A percentile compares a stretch with the other conserved stretches of the same genome.
phyloP scores from a whole-genome alignment of 2,329 filamentous ascomycete genomes.

The Thielaviopsis musarum region DNA sequence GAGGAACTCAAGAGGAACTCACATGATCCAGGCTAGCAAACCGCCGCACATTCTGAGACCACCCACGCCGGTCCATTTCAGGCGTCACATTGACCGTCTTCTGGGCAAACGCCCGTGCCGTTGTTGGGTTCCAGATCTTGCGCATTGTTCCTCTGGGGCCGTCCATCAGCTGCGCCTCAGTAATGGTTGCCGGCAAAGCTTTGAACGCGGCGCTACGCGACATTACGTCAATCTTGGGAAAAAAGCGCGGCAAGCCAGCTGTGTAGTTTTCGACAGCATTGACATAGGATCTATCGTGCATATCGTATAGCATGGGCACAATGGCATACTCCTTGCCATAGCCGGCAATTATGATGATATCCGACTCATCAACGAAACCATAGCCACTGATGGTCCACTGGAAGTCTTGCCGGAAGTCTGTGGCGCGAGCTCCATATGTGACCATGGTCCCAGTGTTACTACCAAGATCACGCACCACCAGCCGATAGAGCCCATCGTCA shows the following conservation, averaged over 20 bases:
- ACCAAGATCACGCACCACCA: neutral
- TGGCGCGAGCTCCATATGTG: neutral
- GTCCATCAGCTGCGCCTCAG: constrained; percentile 1
- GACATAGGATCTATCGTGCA: neutral
- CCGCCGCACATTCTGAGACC: neutral
- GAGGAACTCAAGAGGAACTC: neutral
- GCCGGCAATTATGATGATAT: neutral
- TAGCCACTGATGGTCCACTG: constrained; percentile 2
- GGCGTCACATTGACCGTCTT: neutral
- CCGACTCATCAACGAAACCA: neutral
- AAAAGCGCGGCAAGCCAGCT: neutral
- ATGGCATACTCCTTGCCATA: constrained; percentile 1
- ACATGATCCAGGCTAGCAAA: neutral
- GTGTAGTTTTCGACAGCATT: neutral
- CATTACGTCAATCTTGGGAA: neutral
- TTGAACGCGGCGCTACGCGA: neutral
- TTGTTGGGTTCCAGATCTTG: constrained; percentile 2
- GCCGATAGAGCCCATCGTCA: neutral
- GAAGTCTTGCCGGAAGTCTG: neutral
- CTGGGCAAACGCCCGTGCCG: neutral
- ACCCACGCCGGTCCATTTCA: neutral
- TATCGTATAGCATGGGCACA: constrained; percentile 2
- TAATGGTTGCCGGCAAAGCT: neutral
- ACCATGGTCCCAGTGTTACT: neutral
- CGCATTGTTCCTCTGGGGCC: neutral